Conservation (phyloP, 2,329 filamentous ascomycete species). For the Drechslerella dactyloides region DNA sequence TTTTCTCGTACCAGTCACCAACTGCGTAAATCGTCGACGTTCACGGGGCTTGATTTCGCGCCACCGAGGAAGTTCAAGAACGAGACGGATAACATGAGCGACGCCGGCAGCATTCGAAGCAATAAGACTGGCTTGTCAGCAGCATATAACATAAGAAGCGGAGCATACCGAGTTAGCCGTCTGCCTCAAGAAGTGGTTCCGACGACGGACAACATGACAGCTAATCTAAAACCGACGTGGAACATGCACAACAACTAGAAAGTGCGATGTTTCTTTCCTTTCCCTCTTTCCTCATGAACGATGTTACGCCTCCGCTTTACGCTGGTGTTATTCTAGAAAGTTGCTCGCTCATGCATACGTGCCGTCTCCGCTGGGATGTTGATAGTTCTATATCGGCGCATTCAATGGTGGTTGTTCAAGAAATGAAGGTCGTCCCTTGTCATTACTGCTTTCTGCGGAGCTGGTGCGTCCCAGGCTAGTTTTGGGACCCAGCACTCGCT, state of each 20-base stretch:
- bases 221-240: constrained; percentile 69
- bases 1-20: constrained; percentile 64
- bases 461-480: neutral
- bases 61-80: constrained; percentile 77
- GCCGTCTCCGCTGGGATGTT: constrained; percentile 28
- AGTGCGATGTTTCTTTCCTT: neutral
- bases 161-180: constrained; percentile 84
- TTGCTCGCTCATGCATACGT: constrained; percentile 27
- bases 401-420: constrained; percentile 1
- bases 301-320: constrained; percentile 40
- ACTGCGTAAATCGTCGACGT: constrained; percentile 77
- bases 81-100: constrained; percentile 65
- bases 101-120: constrained; percentile 72
- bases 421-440: neutral
- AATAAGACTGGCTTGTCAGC: constrained; percentile 79
- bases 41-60: constrained; percentile 80
- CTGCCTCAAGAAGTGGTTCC: constrained; percentile 83
- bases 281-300: constrained; percentile 14
- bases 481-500: neutral
- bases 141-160: constrained; percentile 74
- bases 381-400: constrained; percentile 15
- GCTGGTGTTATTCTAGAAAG: constrained; percentile 43
- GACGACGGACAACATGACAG: constrained; percentile 70
- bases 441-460: neutral
- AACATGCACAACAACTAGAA: constrained; percentile 58